Evolutionary conservation across 2,329 filamentous ascomycete species (phyloP), one percentile per base, ranked within the genome.

Genomic region (Penicillium expansum): DNA sequence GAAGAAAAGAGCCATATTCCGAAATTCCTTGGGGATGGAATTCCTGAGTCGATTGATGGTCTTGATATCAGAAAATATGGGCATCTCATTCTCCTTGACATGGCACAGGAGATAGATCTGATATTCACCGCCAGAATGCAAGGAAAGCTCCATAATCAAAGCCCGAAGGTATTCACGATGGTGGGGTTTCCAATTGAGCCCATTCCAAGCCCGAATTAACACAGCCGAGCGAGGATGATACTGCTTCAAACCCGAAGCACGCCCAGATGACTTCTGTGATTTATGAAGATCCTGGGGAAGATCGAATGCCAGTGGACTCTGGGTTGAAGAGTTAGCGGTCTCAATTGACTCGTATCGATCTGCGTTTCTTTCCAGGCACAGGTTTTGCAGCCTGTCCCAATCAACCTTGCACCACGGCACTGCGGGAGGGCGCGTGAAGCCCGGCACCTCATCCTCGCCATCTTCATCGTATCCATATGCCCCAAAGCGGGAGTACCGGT

Each of bases 101-200:
- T 93, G 89, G 33, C 93, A 81, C 41, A 93, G 78, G 66, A 93
- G 88, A 71, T 92, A 89, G 1, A 93, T 81, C 27, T 84, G 81
- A 66, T 92, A 92, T 69, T 92, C 88, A 33, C 86, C 88, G n/a
- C 89, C 88, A 0, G 88, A 89, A 54, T 83, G 82, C 49, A 93
- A 76, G 10, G 86, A 83, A 7, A 92, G 77, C 72, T 97, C 92
- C 22, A 87, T 84, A 68, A 97, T 91, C 74, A 96, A 84, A 32
- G 92, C 88, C 30, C 92, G 87, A 35, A 97, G 75, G 67, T 91
- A 91, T 73, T 92, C 85, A 48, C 93, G 81, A 68, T 94, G 90
- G 67, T 96, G 89, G 41, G 89, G 83, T 10, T 86, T 86, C 80
- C 91, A 97, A 9, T 84, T 67, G 64, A 89, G 95, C 64, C 89